Evolutionary conservation across 2,329 filamentous ascomycete genomes (phyloP), one percentile per base, ranked within the genome.

Genomic region (Macrophomina phaseolina): DNA sequence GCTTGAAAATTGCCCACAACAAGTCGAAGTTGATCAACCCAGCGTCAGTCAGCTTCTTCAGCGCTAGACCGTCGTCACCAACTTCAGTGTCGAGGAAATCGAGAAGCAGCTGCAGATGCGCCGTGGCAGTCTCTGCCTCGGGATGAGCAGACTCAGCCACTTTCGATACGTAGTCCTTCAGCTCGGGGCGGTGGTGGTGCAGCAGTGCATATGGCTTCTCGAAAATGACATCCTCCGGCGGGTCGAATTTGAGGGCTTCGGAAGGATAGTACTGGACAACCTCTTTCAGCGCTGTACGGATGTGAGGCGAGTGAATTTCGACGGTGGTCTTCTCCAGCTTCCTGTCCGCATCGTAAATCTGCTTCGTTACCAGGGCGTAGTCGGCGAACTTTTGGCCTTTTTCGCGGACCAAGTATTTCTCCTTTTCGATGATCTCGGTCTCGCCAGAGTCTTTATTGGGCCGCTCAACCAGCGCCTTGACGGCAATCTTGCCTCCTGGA

Each of bases 261-360:
- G 70, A 75, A 3, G 83, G 83, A 68, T 85, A 85, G 69, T 84
- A 85, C 30, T 74, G 76, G 6, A 86, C 78, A 5, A 85, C 79
- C 12, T 83, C 82, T 34, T 75, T 77, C 4, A 86, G 76, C 0
- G 83, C 83, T 55, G 83, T 80, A 69, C 82, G 78, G 36, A 87
- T 40, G 51, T 73, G 68, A 9, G 68, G 67, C 8, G 73, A 75
- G 48, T 75, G 73, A 60, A 74, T 72, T 18, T 68, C 68, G 18
- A 74, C 45, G n/a, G 60, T 66, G 5, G 69, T 72, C 55, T 69
- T 69, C 32, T 74, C 71, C 5, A 73, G 56, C 28, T 63, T 66
- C 23, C 71, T 58, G 51, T 73, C 68, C 14, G 73, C 67, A 34
- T 69, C 67, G 67, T 71, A 73, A 32, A 70, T 55, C 42, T 72